Evolutionary conservation across 169 alveolate genomes (phyloP), one percentile per base, ranked within the genome.

Genomic region (Plasmodium reichenowi): DNA sequence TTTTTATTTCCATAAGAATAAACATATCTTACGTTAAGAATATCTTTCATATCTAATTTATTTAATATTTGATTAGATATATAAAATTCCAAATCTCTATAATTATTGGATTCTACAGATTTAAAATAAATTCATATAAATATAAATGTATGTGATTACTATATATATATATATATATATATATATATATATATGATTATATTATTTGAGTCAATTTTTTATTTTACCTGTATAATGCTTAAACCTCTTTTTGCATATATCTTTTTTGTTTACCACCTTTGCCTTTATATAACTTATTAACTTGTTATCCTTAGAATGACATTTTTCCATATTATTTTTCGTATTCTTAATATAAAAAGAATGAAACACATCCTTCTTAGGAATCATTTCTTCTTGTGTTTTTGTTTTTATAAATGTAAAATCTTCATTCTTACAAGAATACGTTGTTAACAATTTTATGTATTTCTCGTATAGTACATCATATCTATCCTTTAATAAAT

Each of bases 21-120:
- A 66, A 78, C 67, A 60, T 78, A 78, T 60, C 89, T 15, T 64
- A 78, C 64, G 60, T 64, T 66, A 12, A 66, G 26, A 64, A 78
- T 78, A 26, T 78, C 89, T 52, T 78, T 78, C 59, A 78, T 70
- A 17, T 78, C 78, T 58, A 78, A 64, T 43, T 67, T 64, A 47
- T 47, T 64, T 66, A 78, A 66, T 50, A 78, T 64, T 26, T 78
- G 72, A 12, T 78, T 78, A 43, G 89, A 64, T 32, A 78, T 59
- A 63, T 78, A 78, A 71, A 78, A 78, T 59, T 78, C 78, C 24
- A 78, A 67, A 52, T 78, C 89, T 6, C 71, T 29, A 58, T 78
- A 78, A 58, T 78, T 26, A 32, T 43, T 48, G n/a, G 43, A n/a
- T 47, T 63, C 59, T 64, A 50, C 56, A 48, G 9, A 29, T 26